These are phyloP conservation scores for Nannochloris sp. DNA, from an alignment of 139 green algal genomes.

Conservation along the genomic window DNA sequence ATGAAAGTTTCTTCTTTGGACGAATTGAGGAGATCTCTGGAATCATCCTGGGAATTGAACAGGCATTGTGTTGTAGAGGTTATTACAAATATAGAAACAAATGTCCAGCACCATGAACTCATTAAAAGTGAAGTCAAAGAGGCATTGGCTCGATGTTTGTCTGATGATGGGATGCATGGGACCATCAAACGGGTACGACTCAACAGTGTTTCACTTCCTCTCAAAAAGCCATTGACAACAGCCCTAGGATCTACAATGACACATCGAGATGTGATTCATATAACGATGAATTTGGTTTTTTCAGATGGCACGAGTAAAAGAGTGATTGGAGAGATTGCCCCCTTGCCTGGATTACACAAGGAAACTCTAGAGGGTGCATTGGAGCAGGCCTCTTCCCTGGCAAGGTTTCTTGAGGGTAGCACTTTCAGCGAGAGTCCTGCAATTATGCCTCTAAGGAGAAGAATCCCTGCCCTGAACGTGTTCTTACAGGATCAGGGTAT, in stretches of 20 bases:
- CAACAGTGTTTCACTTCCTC: neutral
- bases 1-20: constrained; percentile 40
- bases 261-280: neutral
- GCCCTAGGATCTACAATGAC: neutral
- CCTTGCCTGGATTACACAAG: constrained; percentile 76
- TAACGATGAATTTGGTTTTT: neutral
- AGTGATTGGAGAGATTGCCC: constrained; percentile 53
- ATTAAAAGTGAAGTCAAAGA: constrained; percentile 41
- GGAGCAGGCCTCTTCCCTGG: constrained; percentile 44
- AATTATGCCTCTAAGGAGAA: neutral
- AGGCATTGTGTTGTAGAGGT: constrained; percentile 82
- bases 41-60: constrained; percentile 62
- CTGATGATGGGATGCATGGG: neutral
- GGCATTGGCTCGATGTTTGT: neutral
- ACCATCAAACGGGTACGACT: neutral
- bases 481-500: neutral
- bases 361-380: constrained; percentile 57
- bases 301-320: neutral
- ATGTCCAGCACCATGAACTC: constrained; percentile 60
- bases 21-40: constrained; percentile 60
- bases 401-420: neutral
- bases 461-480: neutral
- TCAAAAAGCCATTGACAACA: neutral
- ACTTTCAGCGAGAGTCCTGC: neutral
- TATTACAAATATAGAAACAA: constrained; percentile 48